Percentiles rank a stretch among this genome's conserved stretches.
Conservation (phyloP, 129 eudicot genomes). For the Dittrichia graveolens region DNA sequence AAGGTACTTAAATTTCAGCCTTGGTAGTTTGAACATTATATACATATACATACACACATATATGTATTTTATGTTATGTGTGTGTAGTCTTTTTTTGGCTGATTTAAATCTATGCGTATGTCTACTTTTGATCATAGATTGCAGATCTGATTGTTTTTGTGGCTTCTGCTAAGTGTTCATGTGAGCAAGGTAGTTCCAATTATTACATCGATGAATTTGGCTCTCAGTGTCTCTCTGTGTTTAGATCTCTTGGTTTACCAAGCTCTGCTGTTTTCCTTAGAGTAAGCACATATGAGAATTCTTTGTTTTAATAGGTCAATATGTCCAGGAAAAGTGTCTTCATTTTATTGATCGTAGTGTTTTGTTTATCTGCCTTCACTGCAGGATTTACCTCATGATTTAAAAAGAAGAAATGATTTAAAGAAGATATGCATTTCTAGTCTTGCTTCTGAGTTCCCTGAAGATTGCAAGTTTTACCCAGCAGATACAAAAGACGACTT, state of each 20-base stretch:
- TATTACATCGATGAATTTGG: conserved; percentile 87
- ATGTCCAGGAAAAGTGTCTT: conserved; percentile 6
- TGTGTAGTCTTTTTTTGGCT: conserved; percentile 10
- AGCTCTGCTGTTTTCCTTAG: conserved; percentile 79
- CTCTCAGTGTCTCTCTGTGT: conserved; percentile 88
- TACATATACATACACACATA: neutral
- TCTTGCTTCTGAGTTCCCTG: conserved; percentile 86
- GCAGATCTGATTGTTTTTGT: conserved; percentile 97
- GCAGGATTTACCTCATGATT: conserved; percentile 77
- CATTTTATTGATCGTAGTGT: conserved; percentile 9
- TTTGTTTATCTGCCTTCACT: conserved; percentile 25
- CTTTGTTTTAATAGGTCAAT: neutral
- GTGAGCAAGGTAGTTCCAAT: conserved; percentile 44
- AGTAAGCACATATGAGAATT: conserved; percentile 45
- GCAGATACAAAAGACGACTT: conserved; percentile 90
- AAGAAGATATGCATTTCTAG: conserved; percentile 73
- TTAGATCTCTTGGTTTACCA: conserved; percentile 86
- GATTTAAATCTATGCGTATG: neutral
- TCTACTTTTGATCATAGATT: conserved; percentile 46
- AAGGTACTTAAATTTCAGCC: conserved; percentile 56
- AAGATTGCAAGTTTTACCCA: conserved; percentile 83
- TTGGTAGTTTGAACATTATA: neutral
- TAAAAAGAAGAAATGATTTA: conserved; percentile 61
- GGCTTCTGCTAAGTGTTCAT: conserved; percentile 67
- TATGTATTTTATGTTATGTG: neutral